Percentiles rank a stretch among this genome's conserved stretches.
Conservation (phyloP, 257 asterid species). For the Solanum chiquidenum region DNA sequence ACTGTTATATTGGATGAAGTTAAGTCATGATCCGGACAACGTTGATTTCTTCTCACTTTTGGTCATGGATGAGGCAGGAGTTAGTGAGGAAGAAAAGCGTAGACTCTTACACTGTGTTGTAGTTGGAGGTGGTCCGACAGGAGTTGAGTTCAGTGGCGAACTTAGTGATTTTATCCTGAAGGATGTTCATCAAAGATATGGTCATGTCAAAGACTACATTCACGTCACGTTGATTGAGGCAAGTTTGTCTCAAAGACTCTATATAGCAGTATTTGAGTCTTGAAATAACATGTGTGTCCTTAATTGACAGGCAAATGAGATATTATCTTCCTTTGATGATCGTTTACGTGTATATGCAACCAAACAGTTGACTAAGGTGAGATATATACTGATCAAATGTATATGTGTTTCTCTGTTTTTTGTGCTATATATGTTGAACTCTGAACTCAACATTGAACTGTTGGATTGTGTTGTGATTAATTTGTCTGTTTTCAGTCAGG, state of each 20-base stretch:
- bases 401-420: not conserved
- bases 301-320: constrained; percentile 78
- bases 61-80: constrained; percentile 34
- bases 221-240: constrained; percentile 93
- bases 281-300: not conserved
- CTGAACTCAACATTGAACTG: not conserved
- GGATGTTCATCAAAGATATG: constrained; percentile 83
- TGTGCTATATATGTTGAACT: not conserved
- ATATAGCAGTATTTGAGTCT: not conserved
- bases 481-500: constrained; percentile 72
- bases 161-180: constrained; percentile 82
- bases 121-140: constrained; percentile 99
- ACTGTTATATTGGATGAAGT: not conserved
- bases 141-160: constrained; percentile 98
- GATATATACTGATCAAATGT: not conserved
- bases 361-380: constrained; percentile 83
- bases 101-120: constrained; percentile 93
- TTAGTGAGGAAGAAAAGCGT: constrained; percentile 72
- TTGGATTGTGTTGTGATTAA: constrained; percentile 5
- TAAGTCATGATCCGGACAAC: not conserved
- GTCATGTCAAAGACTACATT: constrained; percentile 88
- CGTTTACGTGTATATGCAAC: constrained; percentile 80
- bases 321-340: constrained; percentile 87
- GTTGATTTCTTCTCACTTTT: not conserved
- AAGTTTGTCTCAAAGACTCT: not conserved